Percentiles rank a stretch among this genome's conserved stretches.
Conservation (phyloP, 1,139 yeast species). For the Chernovozyma aurita region DNA sequence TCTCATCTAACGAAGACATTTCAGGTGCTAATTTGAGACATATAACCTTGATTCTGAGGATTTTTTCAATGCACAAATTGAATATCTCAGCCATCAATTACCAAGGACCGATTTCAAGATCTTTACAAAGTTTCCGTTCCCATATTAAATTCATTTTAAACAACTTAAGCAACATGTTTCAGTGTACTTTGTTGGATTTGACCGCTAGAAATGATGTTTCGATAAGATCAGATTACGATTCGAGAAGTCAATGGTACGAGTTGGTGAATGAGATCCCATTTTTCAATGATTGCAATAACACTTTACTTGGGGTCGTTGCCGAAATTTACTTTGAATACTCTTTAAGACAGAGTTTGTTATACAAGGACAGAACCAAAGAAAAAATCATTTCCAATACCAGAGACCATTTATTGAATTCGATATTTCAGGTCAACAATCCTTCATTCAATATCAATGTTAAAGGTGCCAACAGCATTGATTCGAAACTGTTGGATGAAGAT, state of each 20-base stretch:
- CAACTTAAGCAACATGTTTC: conserved; percentile 52
- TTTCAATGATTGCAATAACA: conserved; percentile 39
- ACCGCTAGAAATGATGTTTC: conserved; percentile 52
- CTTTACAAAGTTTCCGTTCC: conserved; percentile 62
- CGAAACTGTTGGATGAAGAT: conserved; percentile 36
- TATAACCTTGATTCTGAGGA: conserved; percentile 51
- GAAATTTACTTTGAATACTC: conserved; percentile 41
- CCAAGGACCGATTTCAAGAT: conserved; percentile 68
- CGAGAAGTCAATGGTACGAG: conserved; percentile 52
- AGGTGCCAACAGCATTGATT: conserved; percentile 38
- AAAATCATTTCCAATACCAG: conserved; percentile 26
- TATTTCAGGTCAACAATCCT: conserved; percentile 36
- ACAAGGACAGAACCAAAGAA: conserved; percentile 19
- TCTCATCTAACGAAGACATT: conserved; percentile 20
- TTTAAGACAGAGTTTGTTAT: conserved; percentile 25
- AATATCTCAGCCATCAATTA: conserved; percentile 54
- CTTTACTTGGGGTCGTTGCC: conserved; percentile 40
- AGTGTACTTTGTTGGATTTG: conserved; percentile 49
- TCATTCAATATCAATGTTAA: conserved; percentile 41
- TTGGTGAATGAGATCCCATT: conserved; percentile 63
- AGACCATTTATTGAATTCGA: conserved; percentile 34
- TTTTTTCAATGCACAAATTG: conserved; percentile 52
- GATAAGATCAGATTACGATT: conserved; percentile 28
- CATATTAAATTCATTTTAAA: conserved; percentile 52
- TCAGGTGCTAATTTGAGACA: conserved; percentile 25